phyloP scores from a whole-genome alignment of 345 rosid species.

The Eucalyptus marginata region DNA sequence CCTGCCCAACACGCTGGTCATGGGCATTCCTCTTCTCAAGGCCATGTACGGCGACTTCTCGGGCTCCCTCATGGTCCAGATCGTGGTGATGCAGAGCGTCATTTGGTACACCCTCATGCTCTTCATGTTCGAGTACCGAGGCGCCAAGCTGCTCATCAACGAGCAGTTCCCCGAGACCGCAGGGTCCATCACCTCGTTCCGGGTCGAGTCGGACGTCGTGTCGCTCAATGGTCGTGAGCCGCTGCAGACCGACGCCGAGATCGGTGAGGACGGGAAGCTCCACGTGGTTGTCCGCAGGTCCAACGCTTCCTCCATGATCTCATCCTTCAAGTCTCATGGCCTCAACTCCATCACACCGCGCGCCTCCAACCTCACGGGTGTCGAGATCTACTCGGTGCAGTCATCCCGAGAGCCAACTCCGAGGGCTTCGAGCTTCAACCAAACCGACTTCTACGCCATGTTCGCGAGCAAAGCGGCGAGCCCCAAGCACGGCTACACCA shows the following conservation, averaged over 20 bases:
- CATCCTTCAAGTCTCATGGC: constrained; percentile 56
- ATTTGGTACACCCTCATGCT: constrained; percentile 85
- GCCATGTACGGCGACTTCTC: constrained; percentile 89
- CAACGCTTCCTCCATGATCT: constrained; percentile 47
- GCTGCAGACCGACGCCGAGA: constrained; percentile 67
- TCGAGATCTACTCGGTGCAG: constrained; percentile 71
- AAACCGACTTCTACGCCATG: constrained; percentile 79
- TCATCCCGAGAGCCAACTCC: constrained; percentile 83
- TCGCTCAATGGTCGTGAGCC: constrained; percentile 75
- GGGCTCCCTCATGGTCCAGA: constrained; percentile 65
- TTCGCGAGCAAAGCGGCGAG: constrained; percentile 71
- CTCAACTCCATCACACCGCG: constrained; percentile 44
- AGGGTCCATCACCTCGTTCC: constrained; percentile 62
- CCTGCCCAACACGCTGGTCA: constrained; percentile 75
- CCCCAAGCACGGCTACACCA: constrained; percentile 57
- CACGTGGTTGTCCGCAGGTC: constrained; percentile 62
- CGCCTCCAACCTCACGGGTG: constrained; percentile 67
- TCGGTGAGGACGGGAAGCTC: constrained; percentile 76
- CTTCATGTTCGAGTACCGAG: constrained; percentile 71
- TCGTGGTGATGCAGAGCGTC: constrained; percentile 73
- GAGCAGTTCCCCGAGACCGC: constrained; percentile 87
- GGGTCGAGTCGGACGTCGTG: constrained; percentile 69
- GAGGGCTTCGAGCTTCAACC: constrained; percentile 83
- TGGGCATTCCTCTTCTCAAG: constrained; percentile 74
- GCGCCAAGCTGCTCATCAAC: constrained; percentile 57